Evolutionary conservation across 345 rosid genomes (phyloP), one percentile per base, ranked within the genome.

Genomic region (Reutealis trisperma): DNA sequence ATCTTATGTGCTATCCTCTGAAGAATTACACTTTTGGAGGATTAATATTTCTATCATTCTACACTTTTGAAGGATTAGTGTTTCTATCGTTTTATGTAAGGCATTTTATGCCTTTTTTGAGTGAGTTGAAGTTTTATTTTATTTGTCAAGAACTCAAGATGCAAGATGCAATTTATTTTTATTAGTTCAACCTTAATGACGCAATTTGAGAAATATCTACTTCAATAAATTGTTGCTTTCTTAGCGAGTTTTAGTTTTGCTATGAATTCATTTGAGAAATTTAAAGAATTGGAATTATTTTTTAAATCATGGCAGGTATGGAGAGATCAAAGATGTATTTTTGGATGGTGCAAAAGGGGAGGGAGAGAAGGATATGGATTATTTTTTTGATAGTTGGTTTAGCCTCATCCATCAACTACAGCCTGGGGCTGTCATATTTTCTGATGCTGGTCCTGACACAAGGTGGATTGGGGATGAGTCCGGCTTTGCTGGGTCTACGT

Each of bases 261-360:
- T 63, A 13, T 27, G 41, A 30, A 34, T 63, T 15, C 67, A 27
- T 63, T 63, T 30, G 8, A 63, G 9, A 13, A 16, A 51, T 45
- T 66, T 13, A 55, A 41, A 52, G 51, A 73, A 13, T 34, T 42
- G 45, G 44, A 15, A 22, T 66, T 32, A 30, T 3, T n/a, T 30
- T 60, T 71, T 37, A 5, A 71, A 64, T 69, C 42, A 37, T 52
- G 55, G 77, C 85, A 95, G 98, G 68, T 93, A 93, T 80, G 97
- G 96, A 74, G 98, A 89, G 88, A 90, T 92, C 37, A 88, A 82
- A 77, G 93, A 95, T 72, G 92, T 95, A 32, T 93, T 66, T 64
- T 85, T 93, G 77, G 98, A 95, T 84, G 97, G 99, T 49, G 97
- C 98, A 0, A 88, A 89, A 75, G 98, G 96, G 55, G 90, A 88